Percentiles rank a stretch among this genome's conserved stretches.
Conservation (phyloP, 2,329 filamentous ascomycete genomes). For the Sphaerulina vaccinii region DNA sequence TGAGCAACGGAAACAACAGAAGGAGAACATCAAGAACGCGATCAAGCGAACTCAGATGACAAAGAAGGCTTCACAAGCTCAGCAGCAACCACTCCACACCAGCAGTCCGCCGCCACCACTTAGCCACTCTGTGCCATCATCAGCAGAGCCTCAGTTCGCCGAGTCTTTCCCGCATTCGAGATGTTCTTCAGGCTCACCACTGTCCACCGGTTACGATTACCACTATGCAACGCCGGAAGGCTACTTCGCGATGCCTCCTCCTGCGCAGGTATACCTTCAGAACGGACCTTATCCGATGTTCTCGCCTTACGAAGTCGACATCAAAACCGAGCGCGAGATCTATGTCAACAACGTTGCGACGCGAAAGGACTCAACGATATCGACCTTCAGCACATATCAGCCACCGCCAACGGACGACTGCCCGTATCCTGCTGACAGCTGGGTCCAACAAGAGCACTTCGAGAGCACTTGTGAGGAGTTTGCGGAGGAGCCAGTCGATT, state of each 20-base stretch:
- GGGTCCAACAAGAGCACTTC: conserved; percentile 70
- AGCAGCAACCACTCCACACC: conserved; percentile 46
- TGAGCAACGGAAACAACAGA: conserved; percentile 79
- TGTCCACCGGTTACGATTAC: conserved; percentile 64
- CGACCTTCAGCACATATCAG: conserved; percentile 89
- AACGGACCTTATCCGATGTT: conserved; percentile 55
- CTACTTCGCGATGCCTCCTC: conserved; percentile 60
- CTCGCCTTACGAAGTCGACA: conserved; percentile 86
- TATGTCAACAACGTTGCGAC: conserved; percentile 89
- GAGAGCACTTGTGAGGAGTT: conserved; percentile 68
- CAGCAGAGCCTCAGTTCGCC: conserved; percentile 66
- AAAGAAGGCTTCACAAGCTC: conserved; percentile 63
- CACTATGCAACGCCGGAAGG: conserved; percentile 58
- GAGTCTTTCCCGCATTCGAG: conserved; percentile 71
- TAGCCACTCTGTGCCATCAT: conserved; percentile 69
- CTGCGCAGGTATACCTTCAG: conserved; percentile 39
- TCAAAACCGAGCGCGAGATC: conserved; percentile 93
- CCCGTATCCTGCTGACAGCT: conserved; percentile 63
- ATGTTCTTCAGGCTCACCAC: conserved; percentile 77
- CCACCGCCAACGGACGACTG: conserved; percentile 69
- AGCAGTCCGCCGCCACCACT: conserved; percentile 72
- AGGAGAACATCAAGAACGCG: conserved; percentile 93
- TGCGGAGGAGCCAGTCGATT: conserved; percentile 56
- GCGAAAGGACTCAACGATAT: conserved; percentile 79
- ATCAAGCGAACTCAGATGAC: conserved; percentile 96